Conservation (phyloP, 2,329 filamentous ascomycete genomes). For the Calonectria pseudoturangicola region DNA sequence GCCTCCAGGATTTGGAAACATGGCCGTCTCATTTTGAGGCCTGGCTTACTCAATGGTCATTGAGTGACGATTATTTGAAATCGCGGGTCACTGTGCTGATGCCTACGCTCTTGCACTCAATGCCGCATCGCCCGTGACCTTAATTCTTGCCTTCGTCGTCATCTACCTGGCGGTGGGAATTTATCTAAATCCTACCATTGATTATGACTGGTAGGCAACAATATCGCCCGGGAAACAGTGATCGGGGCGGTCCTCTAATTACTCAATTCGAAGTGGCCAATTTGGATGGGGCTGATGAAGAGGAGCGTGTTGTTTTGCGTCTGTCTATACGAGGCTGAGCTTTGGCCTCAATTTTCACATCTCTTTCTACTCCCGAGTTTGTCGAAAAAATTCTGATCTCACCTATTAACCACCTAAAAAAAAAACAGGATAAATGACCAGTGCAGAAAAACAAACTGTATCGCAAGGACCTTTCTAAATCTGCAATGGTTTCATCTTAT, state of each 20-base stretch:
- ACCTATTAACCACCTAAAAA: neutral
- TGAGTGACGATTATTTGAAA: constrained; percentile 5
- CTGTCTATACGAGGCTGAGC: constrained; percentile 23
- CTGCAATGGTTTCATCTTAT: neutral
- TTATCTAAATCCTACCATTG: neutral
- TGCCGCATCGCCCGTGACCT: neutral
- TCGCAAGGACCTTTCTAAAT: neutral
- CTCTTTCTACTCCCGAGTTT: neutral
- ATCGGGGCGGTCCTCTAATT: neutral
- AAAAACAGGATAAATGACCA: neutral
- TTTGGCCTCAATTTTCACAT: neutral
- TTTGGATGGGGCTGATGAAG: neutral
- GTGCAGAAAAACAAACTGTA: neutral
- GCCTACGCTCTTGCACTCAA: neutral
- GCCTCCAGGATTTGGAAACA: neutral
- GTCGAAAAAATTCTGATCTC: neutral
- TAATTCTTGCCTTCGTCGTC: too few species aligned
- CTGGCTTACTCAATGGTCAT: neutral
- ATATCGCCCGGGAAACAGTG: neutral
- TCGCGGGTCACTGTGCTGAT: neutral
- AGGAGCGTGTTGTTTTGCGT: neutral
- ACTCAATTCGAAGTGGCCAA: constrained; percentile 7
- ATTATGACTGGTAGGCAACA: too few species aligned
- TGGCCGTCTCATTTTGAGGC: neutral
- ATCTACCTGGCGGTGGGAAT: neutral